A percentile compares a stretch with the other conserved stretches of the same genome.
These are phyloP conservation scores for Paramecium sexaurelia DNA, from an alignment of 73 alveolate genomes.

Conservation along the genomic window DNA sequence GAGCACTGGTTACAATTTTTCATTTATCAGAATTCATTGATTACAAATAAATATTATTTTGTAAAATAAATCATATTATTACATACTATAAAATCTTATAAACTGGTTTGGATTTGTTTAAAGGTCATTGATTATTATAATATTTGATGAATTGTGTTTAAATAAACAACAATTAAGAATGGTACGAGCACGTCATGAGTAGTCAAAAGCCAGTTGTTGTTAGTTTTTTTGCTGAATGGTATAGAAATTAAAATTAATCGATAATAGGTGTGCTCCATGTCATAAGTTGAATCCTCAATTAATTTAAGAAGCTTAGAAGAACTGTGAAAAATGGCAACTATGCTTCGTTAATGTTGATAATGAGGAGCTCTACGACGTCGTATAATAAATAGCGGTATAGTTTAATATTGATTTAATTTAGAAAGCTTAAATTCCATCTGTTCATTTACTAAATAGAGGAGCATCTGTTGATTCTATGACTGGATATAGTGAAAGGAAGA, in stretches of 20 bases:
- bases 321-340: constrained; percentile 22
- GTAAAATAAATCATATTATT: background rate
- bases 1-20: background rate
- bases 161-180: background rate
- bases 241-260: background rate
- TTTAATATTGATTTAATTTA: background rate
- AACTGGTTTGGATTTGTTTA: constrained; percentile 39
- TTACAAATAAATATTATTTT: background rate
- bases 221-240: constrained; percentile 42
- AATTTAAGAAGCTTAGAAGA: constrained; percentile 18
- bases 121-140: background rate
- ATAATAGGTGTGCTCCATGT: constrained; percentile 47
- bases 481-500: constrained; percentile 10
- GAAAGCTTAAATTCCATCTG: constrained; percentile 45
- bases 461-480: background rate
- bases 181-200: constrained; percentile 13
- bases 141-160: background rate
- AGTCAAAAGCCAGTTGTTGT: constrained; percentile 24
- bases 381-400: constrained; percentile 11
- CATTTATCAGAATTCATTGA: constrained; percentile 6
- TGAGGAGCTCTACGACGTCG: constrained; percentile 27
- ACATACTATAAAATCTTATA: background rate
- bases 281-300: constrained; percentile 30
- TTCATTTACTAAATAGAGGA: background rate
- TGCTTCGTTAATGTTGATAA: background rate